Conservation (phyloP, 176 grass and related monocot species). For the Musa acuminata region DNA sequence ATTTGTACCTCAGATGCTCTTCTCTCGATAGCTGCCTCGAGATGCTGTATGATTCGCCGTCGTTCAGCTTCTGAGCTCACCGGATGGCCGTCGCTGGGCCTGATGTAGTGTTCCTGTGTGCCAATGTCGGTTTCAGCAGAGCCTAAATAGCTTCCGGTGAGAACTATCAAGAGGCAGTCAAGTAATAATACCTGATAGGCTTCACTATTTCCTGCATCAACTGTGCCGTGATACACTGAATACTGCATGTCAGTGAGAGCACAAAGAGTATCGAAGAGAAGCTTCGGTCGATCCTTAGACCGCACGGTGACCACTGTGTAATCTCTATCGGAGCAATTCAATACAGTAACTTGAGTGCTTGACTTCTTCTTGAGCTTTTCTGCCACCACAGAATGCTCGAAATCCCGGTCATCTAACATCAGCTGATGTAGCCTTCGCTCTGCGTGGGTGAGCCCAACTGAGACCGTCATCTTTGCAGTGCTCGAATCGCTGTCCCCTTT, state of each 20-base stretch:
- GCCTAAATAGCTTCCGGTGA: background rate
- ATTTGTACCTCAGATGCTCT: background rate
- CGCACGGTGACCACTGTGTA: background rate
- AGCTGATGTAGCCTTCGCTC: slow-evolving; percentile 5
- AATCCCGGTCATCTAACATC: slow-evolving; percentile 12
- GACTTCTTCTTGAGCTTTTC: background rate
- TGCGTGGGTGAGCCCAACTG: background rate
- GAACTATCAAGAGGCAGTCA: no score
- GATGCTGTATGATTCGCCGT: background rate
- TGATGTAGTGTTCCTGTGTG: slow-evolving; percentile 2
- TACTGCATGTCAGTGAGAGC: background rate
- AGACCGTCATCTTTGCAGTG: background rate
- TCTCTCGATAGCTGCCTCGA: background rate
- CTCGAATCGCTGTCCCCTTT: background rate
- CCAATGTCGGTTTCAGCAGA: background rate
- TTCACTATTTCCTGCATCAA: background rate
- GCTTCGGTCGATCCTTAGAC: slow-evolving; percentile 5
- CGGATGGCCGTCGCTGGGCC: background rate
- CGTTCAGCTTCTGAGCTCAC: background rate
- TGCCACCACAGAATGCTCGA: background rate
- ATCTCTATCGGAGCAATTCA: background rate
- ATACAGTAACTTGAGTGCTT: background rate
- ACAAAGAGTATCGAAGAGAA: slow-evolving; percentile 2
- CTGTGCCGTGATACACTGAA: background rate
- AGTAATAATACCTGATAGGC: slow-evolving; percentile 4